Evolutionary conservation across 345 rosid genomes (phyloP).

Genomic region (Combretum micranthum): DNA sequence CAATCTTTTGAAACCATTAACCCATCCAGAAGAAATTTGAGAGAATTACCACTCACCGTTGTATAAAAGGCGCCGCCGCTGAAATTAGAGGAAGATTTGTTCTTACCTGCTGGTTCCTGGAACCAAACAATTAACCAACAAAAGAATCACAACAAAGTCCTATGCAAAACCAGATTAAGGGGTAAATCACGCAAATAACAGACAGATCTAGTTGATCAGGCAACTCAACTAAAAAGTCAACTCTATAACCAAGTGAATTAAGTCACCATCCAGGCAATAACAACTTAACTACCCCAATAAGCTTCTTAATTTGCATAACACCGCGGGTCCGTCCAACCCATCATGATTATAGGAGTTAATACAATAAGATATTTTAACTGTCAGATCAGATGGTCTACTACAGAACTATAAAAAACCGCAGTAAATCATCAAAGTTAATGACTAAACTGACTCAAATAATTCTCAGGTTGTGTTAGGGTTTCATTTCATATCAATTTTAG

Average conservation of each 20-base stretch:
- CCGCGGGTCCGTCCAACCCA: no score
- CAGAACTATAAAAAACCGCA: no score
- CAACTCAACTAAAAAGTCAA: not conserved
- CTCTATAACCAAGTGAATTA: not conserved
- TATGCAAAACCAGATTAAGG: not conserved
- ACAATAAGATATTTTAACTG: no score
- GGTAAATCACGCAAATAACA: not conserved
- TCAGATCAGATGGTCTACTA: no score
- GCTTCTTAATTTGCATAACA: no score
- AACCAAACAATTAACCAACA: conserved; percentile 3
- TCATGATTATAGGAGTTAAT: no score
- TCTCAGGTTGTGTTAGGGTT: no score
- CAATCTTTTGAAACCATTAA: not conserved
- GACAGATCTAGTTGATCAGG: conserved; percentile 3
- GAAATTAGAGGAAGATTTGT: conserved; percentile 33
- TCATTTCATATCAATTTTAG: no score
- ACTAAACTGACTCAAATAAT: no score
- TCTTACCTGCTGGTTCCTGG: conserved; percentile 48
- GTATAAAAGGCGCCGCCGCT: conserved; percentile 48
- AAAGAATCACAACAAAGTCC: conserved; percentile 4
- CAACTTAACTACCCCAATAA: no score
- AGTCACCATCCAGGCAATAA: no score
- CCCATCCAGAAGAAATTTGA: not conserved
- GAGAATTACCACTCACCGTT: conserved; percentile 30
- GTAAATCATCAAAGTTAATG: no score